Evolutionary conservation across 1,139 yeast genomes (phyloP).

Genomic region (Saccharomyces hybrid): DNA sequence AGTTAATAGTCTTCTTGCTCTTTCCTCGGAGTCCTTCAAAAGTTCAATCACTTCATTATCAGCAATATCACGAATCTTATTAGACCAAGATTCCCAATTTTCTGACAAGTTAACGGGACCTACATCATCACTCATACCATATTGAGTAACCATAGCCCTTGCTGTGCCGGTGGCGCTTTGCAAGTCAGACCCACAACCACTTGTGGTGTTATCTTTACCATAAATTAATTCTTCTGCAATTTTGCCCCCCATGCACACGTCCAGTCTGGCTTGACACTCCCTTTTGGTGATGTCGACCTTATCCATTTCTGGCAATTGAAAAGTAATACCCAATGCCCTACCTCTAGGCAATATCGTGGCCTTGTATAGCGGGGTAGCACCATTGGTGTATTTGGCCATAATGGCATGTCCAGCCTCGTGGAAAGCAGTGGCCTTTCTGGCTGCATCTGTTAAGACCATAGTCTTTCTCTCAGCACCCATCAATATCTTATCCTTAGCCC

Average conservation of each 20-base stretch:
- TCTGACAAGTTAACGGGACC: constrained; percentile 88
- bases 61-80: constrained; percentile 77
- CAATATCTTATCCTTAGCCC: constrained; percentile 97
- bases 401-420: constrained; percentile 99
- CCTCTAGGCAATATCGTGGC: constrained; percentile 98
- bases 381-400: constrained; percentile 89
- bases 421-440: constrained; percentile 88
- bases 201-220: constrained; percentile 87
- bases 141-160: constrained; percentile 92
- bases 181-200: constrained; percentile 90
- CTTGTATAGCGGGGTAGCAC: constrained; percentile 94
- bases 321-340: constrained; percentile 90
- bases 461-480: constrained; percentile 98
- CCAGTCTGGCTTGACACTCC: constrained; percentile 86
- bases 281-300: constrained; percentile 86
- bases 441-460: constrained; percentile 94
- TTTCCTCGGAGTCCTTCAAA: constrained; percentile 64
- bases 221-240: constrained; percentile 91
- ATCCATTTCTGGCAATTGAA: constrained; percentile 97
- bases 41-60: constrained; percentile 83
- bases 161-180: constrained; percentile 88
- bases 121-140: constrained; percentile 90
- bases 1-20: constrained; percentile 63
- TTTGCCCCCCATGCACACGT: constrained; percentile 98
- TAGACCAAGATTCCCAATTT: constrained; percentile 93